These are phyloP conservation scores for Coemansia sp. DNA, from an alignment of 192 early-diverging fungal species.

Conservation along the genomic window DNA sequence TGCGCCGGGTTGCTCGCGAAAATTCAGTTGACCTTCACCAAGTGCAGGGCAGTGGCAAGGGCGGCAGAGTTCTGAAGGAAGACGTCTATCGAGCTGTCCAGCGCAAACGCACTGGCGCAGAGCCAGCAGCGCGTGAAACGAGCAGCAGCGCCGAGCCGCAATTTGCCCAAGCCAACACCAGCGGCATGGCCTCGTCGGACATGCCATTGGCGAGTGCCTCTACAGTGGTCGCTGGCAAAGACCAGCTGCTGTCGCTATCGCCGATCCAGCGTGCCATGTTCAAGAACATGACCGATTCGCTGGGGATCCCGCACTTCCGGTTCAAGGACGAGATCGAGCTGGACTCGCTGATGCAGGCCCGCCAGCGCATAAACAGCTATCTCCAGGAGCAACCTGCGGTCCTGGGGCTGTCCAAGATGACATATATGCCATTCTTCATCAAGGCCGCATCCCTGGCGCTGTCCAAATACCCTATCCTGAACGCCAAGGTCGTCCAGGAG, in stretches of 20 bases:
- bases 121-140: not conserved
- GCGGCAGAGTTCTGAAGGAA: constrained; percentile 86
- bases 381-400: too few species aligned
- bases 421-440: constrained; percentile 94
- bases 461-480: constrained; percentile 78
- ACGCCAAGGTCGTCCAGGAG: constrained; percentile 57
- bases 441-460: constrained; percentile 84
- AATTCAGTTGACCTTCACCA: constrained; percentile 64
- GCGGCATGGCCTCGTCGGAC: constrained; percentile 12
- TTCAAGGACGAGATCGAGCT: constrained; percentile 87
- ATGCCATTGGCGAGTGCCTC: constrained; percentile 22
- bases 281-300: constrained; percentile 88
- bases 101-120: not conserved
- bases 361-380: constrained; percentile 60
- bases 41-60: constrained; percentile 76
- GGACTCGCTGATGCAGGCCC: constrained; percentile 59
- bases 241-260: constrained; percentile 62
- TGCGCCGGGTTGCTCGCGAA: constrained; percentile 79
- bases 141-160: constrained; percentile 9
- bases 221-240: constrained; percentile 31
- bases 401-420: constrained; percentile 68
- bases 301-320: constrained; percentile 90
- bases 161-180: constrained; percentile 26
- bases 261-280: constrained; percentile 95
- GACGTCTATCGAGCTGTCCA: constrained; percentile 60